Evolutionary conservation across 176 grass and related monocot species (phyloP), one percentile per base, ranked within the genome.

Genomic region (Canna indica): DNA sequence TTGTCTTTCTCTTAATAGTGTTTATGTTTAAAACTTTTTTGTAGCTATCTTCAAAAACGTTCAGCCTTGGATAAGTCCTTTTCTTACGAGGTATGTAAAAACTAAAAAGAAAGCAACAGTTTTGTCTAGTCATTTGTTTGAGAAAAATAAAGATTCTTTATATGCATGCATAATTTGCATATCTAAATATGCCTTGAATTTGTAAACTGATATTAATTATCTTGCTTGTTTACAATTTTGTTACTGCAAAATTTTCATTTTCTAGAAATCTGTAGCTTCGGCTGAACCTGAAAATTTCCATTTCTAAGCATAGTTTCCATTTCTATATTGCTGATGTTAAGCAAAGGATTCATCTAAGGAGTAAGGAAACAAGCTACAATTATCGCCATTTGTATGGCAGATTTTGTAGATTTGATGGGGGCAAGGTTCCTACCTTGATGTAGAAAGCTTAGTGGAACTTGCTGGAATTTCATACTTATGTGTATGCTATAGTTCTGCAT

Each of bases 31-130:
- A 62, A 67, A 41, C 35, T 28, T 61, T 42, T 69, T 77, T 64
- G 20, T 79, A 99, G 90, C 70, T 99, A 93, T 79, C 78, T 99
- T 54, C 85, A 88, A 74, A 87, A 73, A 35, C 86, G 94, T 4
- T 79, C 90, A 50, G 26, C 79, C 24, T 76, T 64, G 0, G 86
- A 88, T 1, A 85, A 85, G 46, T 88, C 94, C 1, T 99, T 99
- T 86, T 71, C 94, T 18, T 99, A 87, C 11, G 94, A 99, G 89
- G 94, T 99, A 74, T 85, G 84, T 69, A 24, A 20, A 66, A 24
- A 24, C 81, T 69, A 24, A 20, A 66, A 24, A 24, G 35, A 39
- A 36, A 29, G 20, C 18, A 66, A 66, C 3, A 11, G 20, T 24
- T 66, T 7, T 41, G 1, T n/a, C 14, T 15, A 24, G 22, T 66